Base-by-base conservation (phyloP, 1,284 basidiomycete species). In the Ceratobasidium sp. region DNA sequence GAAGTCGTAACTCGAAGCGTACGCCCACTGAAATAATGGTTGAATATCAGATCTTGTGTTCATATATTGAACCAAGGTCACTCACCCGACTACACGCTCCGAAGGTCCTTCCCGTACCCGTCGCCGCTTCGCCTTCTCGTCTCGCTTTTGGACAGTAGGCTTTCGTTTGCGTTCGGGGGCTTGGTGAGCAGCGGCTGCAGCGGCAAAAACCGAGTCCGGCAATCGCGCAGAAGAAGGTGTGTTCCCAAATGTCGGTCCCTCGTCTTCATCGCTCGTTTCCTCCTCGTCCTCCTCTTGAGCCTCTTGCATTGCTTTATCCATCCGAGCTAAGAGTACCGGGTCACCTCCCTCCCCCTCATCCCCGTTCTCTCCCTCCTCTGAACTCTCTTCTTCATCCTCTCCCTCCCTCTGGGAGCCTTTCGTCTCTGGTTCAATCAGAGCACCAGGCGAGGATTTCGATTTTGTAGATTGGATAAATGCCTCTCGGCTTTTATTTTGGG, bases 391-490 rank as follows among this genome's bases (percentile, higher is more conserved):
- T 5, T 35, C 46, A 1, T 64, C 62, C 9, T 21, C 2, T 4
- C 9, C 46, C 16, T 50, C 30, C n/a, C 18, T 38, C 16, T 8
- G 26, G 6, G 41, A 38, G 18, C n/a, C 21, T 41, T 11, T 5
- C n/a, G 32, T 1, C 8, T 30, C 35, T 30, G 3, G 52, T n/a
- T 2, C 23, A 14, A n/a, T 16, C 2, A n/a, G 18, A 30, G 32
- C 55, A 21, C 18, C 23, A 9, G 52, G n/a, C 1, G 13, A 38
- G 21, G 55, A 41, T 41, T 58, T 58, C 1, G 50, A 55, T 30
- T 67, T 67, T 1, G 63, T 67, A 23, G 47, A 67, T 23, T 55
- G 49, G 21, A 67, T 67, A 47, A 67, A 67, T n/a, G 30, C 50
- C 16, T 67, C 63, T 4, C 35, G 47, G 16, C 32, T 38, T 44